A percentile compares a stretch with the other conserved stretches of the same genome.
Conservation (phyloP, 2,329 filamentous ascomycete genomes). For the Cytospora mali region DNA sequence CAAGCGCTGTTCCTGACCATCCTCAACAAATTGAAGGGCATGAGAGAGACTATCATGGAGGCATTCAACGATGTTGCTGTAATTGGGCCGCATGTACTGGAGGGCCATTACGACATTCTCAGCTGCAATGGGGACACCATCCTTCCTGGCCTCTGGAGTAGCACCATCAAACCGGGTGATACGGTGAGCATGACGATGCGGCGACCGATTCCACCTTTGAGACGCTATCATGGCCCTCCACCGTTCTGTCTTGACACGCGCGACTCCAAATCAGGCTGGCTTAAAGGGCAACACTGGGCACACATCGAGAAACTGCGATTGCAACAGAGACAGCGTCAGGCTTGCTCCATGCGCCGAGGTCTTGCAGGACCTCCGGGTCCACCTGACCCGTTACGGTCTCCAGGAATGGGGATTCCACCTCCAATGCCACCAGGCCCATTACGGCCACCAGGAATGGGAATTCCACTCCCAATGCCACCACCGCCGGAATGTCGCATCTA, state of each 20-base stretch:
- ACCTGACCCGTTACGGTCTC: too few relatives aligned
- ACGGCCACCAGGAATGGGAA: not conserved
- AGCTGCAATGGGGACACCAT: slow-evolving; percentile 11
- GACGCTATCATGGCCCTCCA: too few relatives aligned
- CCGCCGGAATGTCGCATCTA: not conserved
- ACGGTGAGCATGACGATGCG: slow-evolving; percentile 19
- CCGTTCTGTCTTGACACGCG: too few relatives aligned
- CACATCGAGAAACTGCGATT: too few relatives aligned
- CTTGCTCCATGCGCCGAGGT: too few relatives aligned
- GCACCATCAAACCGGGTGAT: slow-evolving; percentile 17
- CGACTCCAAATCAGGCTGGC: too few relatives aligned
- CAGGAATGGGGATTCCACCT: too few relatives aligned
- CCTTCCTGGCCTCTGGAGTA: slow-evolving; percentile 13
- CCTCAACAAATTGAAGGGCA: not conserved
- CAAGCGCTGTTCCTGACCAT: not conserved
- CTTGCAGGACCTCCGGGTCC: too few relatives aligned
- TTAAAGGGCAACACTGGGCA: too few relatives aligned
- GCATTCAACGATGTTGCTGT: not conserved
- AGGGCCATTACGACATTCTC: slow-evolving; percentile 14
- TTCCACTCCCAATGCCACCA: not conserved
- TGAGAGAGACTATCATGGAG: not conserved
- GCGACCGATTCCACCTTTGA: too few relatives aligned
- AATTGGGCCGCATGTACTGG: slow-evolving; percentile 5
- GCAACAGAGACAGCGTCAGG: too few relatives aligned
- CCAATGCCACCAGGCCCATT: too few relatives aligned